phyloP scores from a whole-genome alignment of 106 monocot species.

The Apostasia shenzhenica region DNA sequence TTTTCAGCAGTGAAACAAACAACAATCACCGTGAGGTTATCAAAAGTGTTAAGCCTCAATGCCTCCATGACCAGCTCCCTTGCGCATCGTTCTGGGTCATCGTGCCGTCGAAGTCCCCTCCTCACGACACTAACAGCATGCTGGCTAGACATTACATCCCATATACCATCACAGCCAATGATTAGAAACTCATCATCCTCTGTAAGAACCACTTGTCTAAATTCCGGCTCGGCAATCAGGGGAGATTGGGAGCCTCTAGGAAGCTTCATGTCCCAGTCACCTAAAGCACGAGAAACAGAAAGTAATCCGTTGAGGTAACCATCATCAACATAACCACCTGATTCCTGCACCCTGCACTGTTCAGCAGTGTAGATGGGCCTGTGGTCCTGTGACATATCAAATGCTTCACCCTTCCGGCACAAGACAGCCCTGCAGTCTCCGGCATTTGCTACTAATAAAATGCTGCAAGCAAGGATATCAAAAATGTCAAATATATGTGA shows the following conservation, averaged over 20 bases:
- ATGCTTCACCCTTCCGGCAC: conserved; percentile 41
- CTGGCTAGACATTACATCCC: conserved; percentile 70
- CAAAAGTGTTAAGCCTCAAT: conserved; percentile 39
- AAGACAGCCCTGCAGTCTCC: conserved; percentile 65
- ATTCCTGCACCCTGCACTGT: conserved; percentile 28
- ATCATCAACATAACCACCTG: conserved; percentile 45
- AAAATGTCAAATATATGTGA: no score
- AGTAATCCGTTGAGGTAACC: conserved; percentile 64
- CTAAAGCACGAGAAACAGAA: conserved; percentile 48
- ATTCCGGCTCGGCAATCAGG: conserved; percentile 52
- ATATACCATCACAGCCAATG: conserved; percentile 65
- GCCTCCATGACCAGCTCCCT: conserved; percentile 61
- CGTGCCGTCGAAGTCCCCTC: conserved; percentile 35
- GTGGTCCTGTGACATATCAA: conserved; percentile 62
- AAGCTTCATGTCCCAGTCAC: conserved; percentile 60
- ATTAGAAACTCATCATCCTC: conserved; percentile 69
- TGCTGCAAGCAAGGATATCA: conserved; percentile 13
- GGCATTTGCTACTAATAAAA: conserved; percentile 54
- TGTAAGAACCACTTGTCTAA: conserved; percentile 22
- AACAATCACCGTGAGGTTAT: conserved; percentile 58
- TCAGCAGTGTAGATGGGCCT: conserved; percentile 34
- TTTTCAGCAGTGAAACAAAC: conserved; percentile 38
- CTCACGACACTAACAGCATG: conserved; percentile 43
- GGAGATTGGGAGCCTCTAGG: conserved; percentile 40
- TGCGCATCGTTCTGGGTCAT: conserved; percentile 47